These are phyloP conservation scores for Lactifluus piperatus DNA, from an alignment of 768 basidiomycete species.

Conservation along the genomic window DNA sequence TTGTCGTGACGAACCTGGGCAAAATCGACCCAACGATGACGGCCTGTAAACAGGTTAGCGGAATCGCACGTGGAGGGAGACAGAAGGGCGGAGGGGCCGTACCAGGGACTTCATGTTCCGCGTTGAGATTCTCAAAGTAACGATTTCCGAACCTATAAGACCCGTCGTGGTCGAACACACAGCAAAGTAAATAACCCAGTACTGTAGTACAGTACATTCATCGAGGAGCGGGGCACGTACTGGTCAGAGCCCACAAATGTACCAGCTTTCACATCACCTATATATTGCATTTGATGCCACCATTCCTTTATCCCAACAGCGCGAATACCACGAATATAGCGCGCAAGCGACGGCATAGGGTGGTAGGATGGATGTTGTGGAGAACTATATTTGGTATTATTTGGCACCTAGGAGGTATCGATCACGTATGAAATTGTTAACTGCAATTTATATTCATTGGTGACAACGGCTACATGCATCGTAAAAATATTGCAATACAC, in stretches of 20 bases:
- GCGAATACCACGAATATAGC: constrained; percentile 69
- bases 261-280: constrained; percentile 89
- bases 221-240: constrained; percentile 38
- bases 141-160: constrained; percentile 76
- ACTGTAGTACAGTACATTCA: too few species aligned
- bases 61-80: too few species aligned
- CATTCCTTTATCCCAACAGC: constrained; percentile 76
- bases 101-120: constrained; percentile 86
- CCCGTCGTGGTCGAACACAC: constrained; percentile 12
- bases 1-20: constrained; percentile 49
- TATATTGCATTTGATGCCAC: constrained; percentile 89
- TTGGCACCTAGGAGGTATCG: too few species aligned
- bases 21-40: constrained; percentile 95
- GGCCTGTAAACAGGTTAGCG: constrained; percentile 41
- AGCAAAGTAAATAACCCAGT: too few species aligned
- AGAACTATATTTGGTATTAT: constrained; percentile 14
- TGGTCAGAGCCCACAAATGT: constrained; percentile 68
- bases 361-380: constrained; percentile 1
- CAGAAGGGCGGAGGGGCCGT: constrained; percentile 20
- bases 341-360: constrained; percentile 60
- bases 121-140: constrained; percentile 88
- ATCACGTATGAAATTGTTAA: too few species aligned
- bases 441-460: neutral
- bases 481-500: constrained; percentile 8
- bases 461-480: constrained; percentile 7